A percentile compares a stretch with the other conserved stretches of the same genome.
phyloP scores from a whole-genome alignment of 2,329 filamentous ascomycete genomes.

The Pseudocercospora crystallina region DNA sequence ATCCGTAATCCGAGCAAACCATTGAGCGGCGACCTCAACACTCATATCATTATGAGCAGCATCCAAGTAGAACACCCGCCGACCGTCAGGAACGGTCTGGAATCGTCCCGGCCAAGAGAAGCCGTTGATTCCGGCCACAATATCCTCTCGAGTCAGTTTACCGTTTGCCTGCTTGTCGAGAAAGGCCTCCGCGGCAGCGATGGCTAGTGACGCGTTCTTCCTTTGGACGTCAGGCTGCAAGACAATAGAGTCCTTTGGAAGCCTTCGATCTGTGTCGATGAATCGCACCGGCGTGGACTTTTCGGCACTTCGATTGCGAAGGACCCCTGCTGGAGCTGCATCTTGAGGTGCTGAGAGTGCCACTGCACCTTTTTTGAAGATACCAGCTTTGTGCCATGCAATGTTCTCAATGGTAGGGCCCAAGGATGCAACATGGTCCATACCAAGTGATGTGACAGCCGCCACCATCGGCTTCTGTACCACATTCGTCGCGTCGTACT shows the following conservation, averaged over 20 bases:
- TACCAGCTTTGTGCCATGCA: conserved; percentile 86
- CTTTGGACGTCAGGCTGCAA: conserved; percentile 62
- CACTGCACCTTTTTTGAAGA: conserved; percentile 67
- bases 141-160: conserved; percentile 18
- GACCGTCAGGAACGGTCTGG: conserved; percentile 17
- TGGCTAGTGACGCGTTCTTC: conserved; percentile 60
- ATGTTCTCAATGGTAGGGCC: conserved; percentile 77
- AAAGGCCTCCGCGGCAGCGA: conserved; percentile 39
- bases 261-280: conserved; percentile 50
- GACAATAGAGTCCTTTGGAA: conserved; percentile 52
- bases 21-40: conserved; percentile 38
- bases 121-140: conserved; percentile 17
- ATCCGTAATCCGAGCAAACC: conserved; percentile 34
- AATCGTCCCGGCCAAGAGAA: conserved; percentile 29
- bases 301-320: conserved; percentile 52
- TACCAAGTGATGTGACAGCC: conserved; percentile 76
- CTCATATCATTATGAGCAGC: conserved; percentile 47
- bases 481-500: conserved; percentile 89
- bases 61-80: conserved; percentile 42
- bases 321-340: conserved; percentile 39
- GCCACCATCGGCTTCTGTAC: conserved; percentile 67
- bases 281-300: conserved; percentile 48
- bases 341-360: conserved; percentile 57
- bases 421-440: conserved; percentile 79
- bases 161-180: conserved; percentile 3